phyloP scores from a whole-genome alignment of 192 early-diverging fungal species.

The Kickxella alabastrina region DNA sequence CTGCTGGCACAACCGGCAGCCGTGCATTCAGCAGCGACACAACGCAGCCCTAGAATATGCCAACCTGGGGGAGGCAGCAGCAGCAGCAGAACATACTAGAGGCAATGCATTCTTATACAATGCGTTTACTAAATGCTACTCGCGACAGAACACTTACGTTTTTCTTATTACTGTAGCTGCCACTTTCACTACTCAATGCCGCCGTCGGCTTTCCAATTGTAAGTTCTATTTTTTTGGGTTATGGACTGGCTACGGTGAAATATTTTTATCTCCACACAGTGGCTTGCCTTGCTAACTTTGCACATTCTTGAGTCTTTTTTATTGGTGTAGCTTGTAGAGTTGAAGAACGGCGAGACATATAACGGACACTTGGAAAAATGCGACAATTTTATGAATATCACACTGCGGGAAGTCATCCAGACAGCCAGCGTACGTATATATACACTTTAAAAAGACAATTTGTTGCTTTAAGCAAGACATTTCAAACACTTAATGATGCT shows the following conservation, averaged over 20 bases:
- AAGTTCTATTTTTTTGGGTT: slow-evolving; percentile 14
- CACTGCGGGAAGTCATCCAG: slow-evolving; percentile 89
- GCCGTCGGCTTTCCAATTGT: slow-evolving; percentile 83
- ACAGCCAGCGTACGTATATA: slow-evolving; percentile 73
- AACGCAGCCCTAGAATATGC: too few relatives aligned
- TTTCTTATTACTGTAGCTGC: slow-evolving; percentile 60
- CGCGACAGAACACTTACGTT: too few relatives aligned
- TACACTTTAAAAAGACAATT: too few relatives aligned
- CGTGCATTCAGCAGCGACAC: too few relatives aligned
- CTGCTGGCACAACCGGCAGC: too few relatives aligned
- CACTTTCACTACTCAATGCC: slow-evolving; percentile 86
- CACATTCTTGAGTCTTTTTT: not conserved
- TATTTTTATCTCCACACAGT: too few relatives aligned
- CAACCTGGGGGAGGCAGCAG: too few relatives aligned
- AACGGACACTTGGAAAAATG: slow-evolving; percentile 96
- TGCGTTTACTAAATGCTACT: not conserved
- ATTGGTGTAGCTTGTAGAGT: slow-evolving; percentile 72
- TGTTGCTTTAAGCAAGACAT: too few relatives aligned
- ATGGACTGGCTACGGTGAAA: too few relatives aligned
- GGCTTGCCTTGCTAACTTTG: too few relatives aligned
- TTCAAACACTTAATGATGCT: not conserved
- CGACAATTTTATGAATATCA: slow-evolving; percentile 98
- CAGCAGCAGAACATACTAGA: not conserved
- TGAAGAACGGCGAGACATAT: slow-evolving; percentile 97
- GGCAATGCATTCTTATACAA: not conserved